phyloP scores from a whole-genome alignment of 768 basidiomycete genomes.

The Clitopilus hobsonii region DNA sequence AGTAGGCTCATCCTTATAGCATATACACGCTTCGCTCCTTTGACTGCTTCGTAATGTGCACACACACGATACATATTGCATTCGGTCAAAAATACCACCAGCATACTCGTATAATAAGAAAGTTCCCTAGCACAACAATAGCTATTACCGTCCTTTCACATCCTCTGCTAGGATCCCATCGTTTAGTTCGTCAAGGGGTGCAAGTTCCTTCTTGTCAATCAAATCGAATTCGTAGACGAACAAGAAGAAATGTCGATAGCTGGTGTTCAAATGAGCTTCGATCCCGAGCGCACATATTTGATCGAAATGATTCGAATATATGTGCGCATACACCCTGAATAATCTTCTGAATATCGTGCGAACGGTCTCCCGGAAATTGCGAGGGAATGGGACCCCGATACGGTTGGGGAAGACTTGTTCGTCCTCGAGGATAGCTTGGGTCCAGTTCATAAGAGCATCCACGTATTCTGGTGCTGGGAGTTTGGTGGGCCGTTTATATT shows the following conservation, averaged over 20 bases:
- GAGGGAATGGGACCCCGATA: conserved; percentile 94
- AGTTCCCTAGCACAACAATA: background rate
- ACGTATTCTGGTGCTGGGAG: conserved; percentile 95
- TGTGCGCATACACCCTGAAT: conserved; percentile 96
- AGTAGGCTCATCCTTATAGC: background rate
- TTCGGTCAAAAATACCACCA: too few species aligned
- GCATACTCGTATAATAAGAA: too few species aligned
- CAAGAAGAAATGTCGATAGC: conserved; percentile 96
- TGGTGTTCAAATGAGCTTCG: conserved; percentile 98
- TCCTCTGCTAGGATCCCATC: conserved; percentile 73
- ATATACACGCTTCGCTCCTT: background rate
- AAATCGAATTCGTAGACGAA: conserved; percentile 96
- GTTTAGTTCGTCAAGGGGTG: conserved; percentile 92
- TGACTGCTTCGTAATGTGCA: background rate
- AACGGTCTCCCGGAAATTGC: conserved; percentile 85
- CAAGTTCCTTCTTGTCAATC: conserved; percentile 95
- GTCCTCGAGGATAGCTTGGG: conserved; percentile 88
- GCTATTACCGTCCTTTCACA: conserved; percentile 22
- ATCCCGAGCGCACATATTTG: conserved; percentile 98
- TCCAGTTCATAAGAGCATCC: conserved; percentile 98
- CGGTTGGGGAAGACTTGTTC: conserved; percentile 90
- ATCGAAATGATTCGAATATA: conserved; percentile 99
- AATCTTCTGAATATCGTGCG: conserved; percentile 88
- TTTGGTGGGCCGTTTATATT: conserved; percentile 88
- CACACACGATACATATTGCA: conserved; percentile 2